A percentile compares a stretch with the other conserved stretches of the same genome.
Evolutionary conservation across 2,329 filamentous ascomycete species (phyloP).

Genomic region (Fusarium sterilihyphosum): DNA sequence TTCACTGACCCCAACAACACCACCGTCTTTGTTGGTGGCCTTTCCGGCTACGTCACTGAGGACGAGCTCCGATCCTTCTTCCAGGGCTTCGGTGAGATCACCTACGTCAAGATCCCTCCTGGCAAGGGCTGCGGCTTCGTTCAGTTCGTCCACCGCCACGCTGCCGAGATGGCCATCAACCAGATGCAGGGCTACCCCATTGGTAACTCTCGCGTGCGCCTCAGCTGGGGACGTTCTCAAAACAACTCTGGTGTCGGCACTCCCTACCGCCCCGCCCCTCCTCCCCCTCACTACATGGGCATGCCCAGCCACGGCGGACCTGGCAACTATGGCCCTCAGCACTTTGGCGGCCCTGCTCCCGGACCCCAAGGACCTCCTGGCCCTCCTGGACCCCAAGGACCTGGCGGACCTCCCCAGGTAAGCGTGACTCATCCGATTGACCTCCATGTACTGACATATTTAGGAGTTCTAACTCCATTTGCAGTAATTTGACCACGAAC

Average conservation of each 20-base stretch:
- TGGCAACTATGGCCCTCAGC: constrained; percentile 57
- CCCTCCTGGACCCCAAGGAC: constrained; percentile 51
- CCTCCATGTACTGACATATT: neutral
- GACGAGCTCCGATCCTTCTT: constrained; percentile 99
- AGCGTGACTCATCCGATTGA: constrained; percentile 3
- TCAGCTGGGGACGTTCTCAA: constrained; percentile 97
- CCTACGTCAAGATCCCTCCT: constrained; percentile 99
- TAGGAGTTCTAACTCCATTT: constrained; percentile 28
- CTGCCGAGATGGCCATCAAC: constrained; percentile 99
- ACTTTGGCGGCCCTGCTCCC: constrained; percentile 57
- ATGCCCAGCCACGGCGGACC: constrained; percentile 57
- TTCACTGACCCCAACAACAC: constrained; percentile 99
- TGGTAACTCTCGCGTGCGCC: constrained; percentile 95
- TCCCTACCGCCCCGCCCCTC: constrained; percentile 92
- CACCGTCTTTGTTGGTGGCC: constrained; percentile 95
- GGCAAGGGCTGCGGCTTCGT: constrained; percentile 99
- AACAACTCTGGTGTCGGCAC: constrained; percentile 99
- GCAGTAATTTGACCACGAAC: constrained; percentile 45
- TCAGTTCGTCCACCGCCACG: constrained; percentile 98
- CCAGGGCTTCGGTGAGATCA: constrained; percentile 99
- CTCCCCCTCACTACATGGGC: constrained; percentile 65
- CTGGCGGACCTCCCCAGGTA: constrained; percentile 54
- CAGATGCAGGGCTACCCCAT: constrained; percentile 99
- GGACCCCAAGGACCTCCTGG: constrained; percentile 56
- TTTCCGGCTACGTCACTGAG: constrained; percentile 98